Evolutionary conservation across 352 stramenopile species (phyloP), one percentile per base, ranked within the genome.

Genomic region (Phytophthora sansomeana): DNA sequence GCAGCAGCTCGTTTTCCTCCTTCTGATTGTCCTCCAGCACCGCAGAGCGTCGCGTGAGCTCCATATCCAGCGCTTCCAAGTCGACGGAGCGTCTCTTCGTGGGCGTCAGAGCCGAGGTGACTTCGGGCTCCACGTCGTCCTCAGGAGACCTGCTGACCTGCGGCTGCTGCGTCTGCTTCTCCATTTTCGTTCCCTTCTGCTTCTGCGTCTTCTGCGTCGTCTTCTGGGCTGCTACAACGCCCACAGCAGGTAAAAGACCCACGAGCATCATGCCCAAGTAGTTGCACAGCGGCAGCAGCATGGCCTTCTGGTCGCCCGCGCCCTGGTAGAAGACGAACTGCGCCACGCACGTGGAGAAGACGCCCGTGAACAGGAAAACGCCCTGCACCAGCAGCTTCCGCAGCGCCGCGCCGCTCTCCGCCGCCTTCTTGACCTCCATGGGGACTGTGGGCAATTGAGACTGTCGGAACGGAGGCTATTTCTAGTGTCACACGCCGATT

Each of bases 221-320:
- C 7, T 65, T 54, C 32, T 62, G 49, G 30, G 14, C 24, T 6
- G 48, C 44, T 14, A 52, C 32, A 13, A n/a, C 36, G 6, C 64
- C 56, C 7, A 67, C 19, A n/a, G 50, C 48, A 0, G 87, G 84
- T 26, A 93, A 69, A 16, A 95, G 65, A 0, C 87, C 87, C 2
- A 93, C 86, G 26, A 95, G 81, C 85, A 94, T 93, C 78, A 95
- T 93, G 17, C 87, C 87, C 13, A 95, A 65, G 55, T 93, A 95
- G 73, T 95, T 95, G 70, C 87, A 93, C 4, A 95, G 77, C 58
- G 87, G 87, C 36, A 95, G 62, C n/a, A 95, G 70, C 85, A 95
- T 94, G n/a, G 82, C 80, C 36, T 80, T 83, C 65, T 95, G 87
- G 55, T 92, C 85, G 54, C 79, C 83, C 6, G 87, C 87, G 38